Evolutionary conservation across 75 land plant species (phyloP), one percentile per base, ranked within the genome.

Genomic region (Adiantum capillusveneris): DNA sequence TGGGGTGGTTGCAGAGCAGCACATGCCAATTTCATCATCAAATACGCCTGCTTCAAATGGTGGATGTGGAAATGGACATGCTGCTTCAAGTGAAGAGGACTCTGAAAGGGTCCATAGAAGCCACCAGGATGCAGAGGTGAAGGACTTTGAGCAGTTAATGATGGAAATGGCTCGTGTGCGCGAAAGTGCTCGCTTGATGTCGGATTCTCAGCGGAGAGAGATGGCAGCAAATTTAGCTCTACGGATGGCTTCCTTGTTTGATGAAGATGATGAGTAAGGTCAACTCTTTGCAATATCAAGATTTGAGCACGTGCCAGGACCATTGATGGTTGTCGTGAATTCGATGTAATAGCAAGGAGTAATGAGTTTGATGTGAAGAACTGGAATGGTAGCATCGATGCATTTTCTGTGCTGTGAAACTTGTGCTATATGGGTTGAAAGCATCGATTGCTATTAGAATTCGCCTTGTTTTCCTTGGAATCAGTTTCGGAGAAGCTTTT

Each of bases 231-330:
- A 69, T 16, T 56, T 93, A 30, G 98, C 98, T 19, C 62, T 83
- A 79, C 80, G 75, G 63, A 93, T 93, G 95, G 95, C 98, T 49
- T 58, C 81, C 58, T 75, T 89, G 84, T 93, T 93, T 79, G 77
- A 75, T 1, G 90, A 77, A n/a, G 65, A 65, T 62, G 74, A 79
- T 56, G 86, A 74, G n/a, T n/a, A n/a, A n/a, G n/a, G n/a, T n/a
- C n/a, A n/a, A n/a, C n/a, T n/a, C n/a, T n/a, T n/a, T n/a, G n/a
- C n/a, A n/a, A n/a, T n/a, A n/a, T n/a, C n/a, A n/a, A n/a, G n/a
- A n/a, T n/a, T n/a, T n/a, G n/a, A n/a, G n/a, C n/a, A n/a, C n/a
- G n/a, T n/a, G n/a, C n/a, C n/a, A n/a, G n/a, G n/a, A n/a, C n/a
- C n/a, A n/a, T n/a, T n/a, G n/a, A n/a, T n/a, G n/a, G n/a, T n/a